These are phyloP conservation scores for Leptodermis oblonga DNA, from an alignment of 257 asterid genomes.

Conservation along the genomic window DNA sequence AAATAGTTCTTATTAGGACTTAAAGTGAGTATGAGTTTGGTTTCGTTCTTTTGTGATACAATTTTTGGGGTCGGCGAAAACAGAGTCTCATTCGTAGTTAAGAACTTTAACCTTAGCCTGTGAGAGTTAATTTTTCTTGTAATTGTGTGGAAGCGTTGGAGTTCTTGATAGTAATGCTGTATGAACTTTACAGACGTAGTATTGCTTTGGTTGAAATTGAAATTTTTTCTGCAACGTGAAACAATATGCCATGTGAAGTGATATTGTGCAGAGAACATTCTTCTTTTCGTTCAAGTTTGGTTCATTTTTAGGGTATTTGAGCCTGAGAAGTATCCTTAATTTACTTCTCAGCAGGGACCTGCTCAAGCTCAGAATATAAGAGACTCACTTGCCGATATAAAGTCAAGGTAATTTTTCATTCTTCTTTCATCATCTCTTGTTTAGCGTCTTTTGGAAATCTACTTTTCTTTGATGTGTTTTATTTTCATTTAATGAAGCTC, in stretches of 20 bases:
- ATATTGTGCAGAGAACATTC: background rate
- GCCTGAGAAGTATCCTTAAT: background rate
- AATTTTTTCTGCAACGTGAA: background rate
- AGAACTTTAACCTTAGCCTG: too few relatives aligned
- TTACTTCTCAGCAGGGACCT: conserved; percentile 58
- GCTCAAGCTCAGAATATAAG: conserved; percentile 96
- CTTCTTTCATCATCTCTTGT: background rate
- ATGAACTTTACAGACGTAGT: too few relatives aligned
- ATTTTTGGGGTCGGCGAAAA: too few relatives aligned
- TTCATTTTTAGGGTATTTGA: background rate
- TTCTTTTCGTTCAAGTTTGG: background rate
- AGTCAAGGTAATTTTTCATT: conserved; percentile 52
- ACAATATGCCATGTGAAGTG: background rate
- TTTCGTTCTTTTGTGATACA: too few relatives aligned
- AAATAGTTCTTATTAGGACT: too few relatives aligned
- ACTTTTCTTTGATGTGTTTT: background rate
- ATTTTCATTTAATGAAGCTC: background rate
- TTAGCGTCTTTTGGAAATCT: too few relatives aligned
- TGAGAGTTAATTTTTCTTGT: too few relatives aligned
- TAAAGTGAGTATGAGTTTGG: too few relatives aligned
- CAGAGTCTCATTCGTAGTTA: too few relatives aligned
- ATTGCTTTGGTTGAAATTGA: too few relatives aligned
- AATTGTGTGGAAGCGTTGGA: too few relatives aligned
- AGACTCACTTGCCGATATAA: conserved; percentile 74
- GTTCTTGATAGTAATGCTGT: too few relatives aligned